Percentiles rank a stretch among this genome's conserved stretches.
Evolutionary conservation across 1,284 basidiomycete genomes (phyloP).

Genomic region (Apiotrichum veenhuisii): DNA sequence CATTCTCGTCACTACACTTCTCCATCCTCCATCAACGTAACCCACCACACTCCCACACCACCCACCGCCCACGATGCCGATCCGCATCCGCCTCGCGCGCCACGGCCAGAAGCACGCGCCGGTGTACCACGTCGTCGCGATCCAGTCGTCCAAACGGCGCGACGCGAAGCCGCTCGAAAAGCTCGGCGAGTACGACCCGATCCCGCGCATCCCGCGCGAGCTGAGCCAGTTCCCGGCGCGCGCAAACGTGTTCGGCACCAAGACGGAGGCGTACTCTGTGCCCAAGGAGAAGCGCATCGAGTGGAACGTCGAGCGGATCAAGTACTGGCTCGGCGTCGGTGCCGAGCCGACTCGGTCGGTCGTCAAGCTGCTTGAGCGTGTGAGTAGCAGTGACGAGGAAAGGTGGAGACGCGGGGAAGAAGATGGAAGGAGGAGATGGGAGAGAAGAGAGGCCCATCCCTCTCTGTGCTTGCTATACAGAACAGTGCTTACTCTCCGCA

Average conservation of each 20-base stretch:
- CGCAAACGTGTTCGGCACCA: conserved; percentile 43
- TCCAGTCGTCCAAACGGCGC: conserved; percentile 67
- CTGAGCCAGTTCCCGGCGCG: conserved; percentile 23
- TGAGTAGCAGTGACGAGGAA: conserved; percentile 56
- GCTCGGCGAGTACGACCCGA: conserved; percentile 80
- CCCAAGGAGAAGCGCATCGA: conserved; percentile 66
- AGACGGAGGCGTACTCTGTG: conserved; percentile 6
- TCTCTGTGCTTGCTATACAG: not conserved
- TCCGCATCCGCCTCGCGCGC: conserved; percentile 71
- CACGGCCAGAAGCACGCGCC: conserved; percentile 76
- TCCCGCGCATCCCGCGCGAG: conserved; percentile 40
- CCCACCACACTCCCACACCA: not conserved
- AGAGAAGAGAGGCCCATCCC: no score
- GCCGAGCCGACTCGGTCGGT: conserved; percentile 78
- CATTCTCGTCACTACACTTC: not conserved
- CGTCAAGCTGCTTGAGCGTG: conserved; percentile 72
- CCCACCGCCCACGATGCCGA: not conserved
- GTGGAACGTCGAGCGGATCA: conserved; percentile 86
- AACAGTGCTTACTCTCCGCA: conserved; percentile 17
- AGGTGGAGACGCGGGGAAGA: no score
- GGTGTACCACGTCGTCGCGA: conserved; percentile 80
- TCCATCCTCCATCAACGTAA: not conserved
- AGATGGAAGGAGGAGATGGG: no score
- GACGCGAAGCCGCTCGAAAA: conserved; percentile 88
- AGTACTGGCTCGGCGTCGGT: conserved; percentile 81